A percentile compares a stretch with the other conserved stretches of the same genome.
phyloP scores from a whole-genome alignment of 805 yeast species.

The Candida qinlingensis region DNA sequence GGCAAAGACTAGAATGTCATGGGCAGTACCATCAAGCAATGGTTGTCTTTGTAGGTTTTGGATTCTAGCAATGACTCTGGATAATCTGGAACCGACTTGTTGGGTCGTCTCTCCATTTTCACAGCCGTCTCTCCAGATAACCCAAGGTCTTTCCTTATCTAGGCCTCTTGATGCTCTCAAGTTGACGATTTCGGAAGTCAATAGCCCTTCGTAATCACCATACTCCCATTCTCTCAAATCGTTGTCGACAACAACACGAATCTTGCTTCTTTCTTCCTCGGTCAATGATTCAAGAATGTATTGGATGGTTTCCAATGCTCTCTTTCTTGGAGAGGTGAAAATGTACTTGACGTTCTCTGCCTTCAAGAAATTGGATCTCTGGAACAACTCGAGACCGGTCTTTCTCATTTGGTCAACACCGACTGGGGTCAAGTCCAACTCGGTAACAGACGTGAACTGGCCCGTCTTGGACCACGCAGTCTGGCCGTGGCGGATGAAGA shows the following conservation, averaged over 20 bases:
- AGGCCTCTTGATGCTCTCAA: conserved; percentile 58
- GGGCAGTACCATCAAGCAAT: conserved; percentile 42
- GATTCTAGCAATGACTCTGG: conserved; percentile 60
- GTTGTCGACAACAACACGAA: conserved; percentile 48
- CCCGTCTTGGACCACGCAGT: conserved; percentile 96
- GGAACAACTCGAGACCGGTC: conserved; percentile 69
- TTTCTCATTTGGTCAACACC: conserved; percentile 73
- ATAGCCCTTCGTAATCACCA: conserved; percentile 89
- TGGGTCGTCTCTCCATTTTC: conserved; percentile 76
- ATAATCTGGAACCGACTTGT: conserved; percentile 68
- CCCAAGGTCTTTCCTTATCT: conserved; percentile 51
- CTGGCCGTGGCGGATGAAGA: conserved; percentile 80
- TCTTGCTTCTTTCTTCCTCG: conserved; percentile 34
- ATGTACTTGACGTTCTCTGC: conserved; percentile 59
- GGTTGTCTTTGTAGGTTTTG: conserved; percentile 54
- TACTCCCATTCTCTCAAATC: conserved; percentile 93
- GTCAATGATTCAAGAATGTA: conserved; percentile 50
- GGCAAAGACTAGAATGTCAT: conserved; percentile 80
- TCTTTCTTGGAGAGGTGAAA: conserved; percentile 72
- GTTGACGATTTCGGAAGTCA: conserved; percentile 59
- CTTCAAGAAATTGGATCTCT: conserved; percentile 50
- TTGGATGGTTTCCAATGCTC: conserved; percentile 74
- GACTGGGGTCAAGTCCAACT: conserved; percentile 66
- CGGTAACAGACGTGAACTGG: conserved; percentile 85
- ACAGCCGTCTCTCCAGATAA: conserved; percentile 90